Conservation (phyloP, 75 land plant genomes). For the Picea glauca region DNA sequence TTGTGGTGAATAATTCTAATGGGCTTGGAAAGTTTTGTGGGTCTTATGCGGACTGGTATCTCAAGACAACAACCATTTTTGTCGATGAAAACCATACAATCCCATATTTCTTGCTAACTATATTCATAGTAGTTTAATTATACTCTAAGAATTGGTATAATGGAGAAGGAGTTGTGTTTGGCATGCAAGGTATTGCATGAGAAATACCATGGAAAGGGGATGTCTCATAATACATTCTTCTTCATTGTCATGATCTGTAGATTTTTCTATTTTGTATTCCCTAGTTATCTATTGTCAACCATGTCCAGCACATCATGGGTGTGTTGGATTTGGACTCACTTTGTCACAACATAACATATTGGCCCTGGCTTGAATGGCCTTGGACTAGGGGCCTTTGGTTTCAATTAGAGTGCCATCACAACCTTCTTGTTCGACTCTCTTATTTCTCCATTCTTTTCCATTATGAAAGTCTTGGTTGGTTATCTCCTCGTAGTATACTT, state of each 20-base stretch:
- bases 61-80: not conserved
- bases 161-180: slow-evolving; percentile 4
- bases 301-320: slow-evolving; percentile 63
- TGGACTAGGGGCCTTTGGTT: not conserved
- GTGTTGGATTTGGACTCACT: slow-evolving; percentile 69
- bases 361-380: slow-evolving; percentile 35
- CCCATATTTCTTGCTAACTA: not conserved
- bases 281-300: slow-evolving; percentile 66
- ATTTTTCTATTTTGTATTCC: slow-evolving; percentile 56
- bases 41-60: not conserved
- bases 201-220: slow-evolving; percentile 24
- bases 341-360: slow-evolving; percentile 69
- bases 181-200: slow-evolving; percentile 34
- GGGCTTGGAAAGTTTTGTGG: not conserved
- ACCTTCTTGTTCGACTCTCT: slow-evolving; percentile 70
- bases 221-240: slow-evolving; percentile 63
- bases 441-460: slow-evolving; percentile 65
- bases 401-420: slow-evolving; percentile 66
- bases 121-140: no score
- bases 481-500: slow-evolving; percentile 47
- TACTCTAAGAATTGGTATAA: no score
- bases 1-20: not conserved
- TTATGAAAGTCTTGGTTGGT: slow-evolving; percentile 53
- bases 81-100: slow-evolving; percentile 1
- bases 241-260: slow-evolving; percentile 53